Evolutionary conservation across 345 rosid species (phyloP).

Genomic region (Reutealis trisperma): DNA sequence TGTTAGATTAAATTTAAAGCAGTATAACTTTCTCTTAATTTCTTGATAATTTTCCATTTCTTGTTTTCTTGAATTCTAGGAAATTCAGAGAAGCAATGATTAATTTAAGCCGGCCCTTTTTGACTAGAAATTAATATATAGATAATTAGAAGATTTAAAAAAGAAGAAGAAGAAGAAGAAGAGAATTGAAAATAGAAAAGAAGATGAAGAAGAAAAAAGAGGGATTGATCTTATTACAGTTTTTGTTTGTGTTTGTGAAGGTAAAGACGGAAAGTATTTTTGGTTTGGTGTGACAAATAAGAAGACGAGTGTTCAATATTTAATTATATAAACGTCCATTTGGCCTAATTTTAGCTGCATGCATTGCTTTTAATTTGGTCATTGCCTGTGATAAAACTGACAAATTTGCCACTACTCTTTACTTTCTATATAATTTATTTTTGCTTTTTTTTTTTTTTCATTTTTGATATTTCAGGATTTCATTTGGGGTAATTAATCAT

Average conservation of each 20-base stretch:
- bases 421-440: too few relatives aligned
- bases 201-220: too few relatives aligned
- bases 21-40: conserved; percentile 16
- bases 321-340: background rate
- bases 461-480: background rate
- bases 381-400: too few relatives aligned
- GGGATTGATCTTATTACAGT: too few relatives aligned
- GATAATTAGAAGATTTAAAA: background rate
- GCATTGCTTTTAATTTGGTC: conserved; percentile 5
- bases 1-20: conserved; percentile 23
- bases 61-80: background rate
- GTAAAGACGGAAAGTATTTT: conserved; percentile 6
- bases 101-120: conserved; percentile 12
- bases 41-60: background rate
- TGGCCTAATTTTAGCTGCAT: conserved; percentile 15
- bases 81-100: conserved; percentile 17
- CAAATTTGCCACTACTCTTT: too few relatives aligned
- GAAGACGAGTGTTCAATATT: conserved; percentile 16
- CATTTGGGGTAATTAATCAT: background rate
- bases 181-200: background rate
- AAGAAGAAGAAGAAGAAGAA: background rate
- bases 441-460: too few relatives aligned
- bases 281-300: conserved; percentile 1
- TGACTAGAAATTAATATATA: conserved; percentile 15
- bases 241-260: background rate